Conservation (phyloP, 495 filamentous ascomycete species). For the Jackrogersella minutella region DNA sequence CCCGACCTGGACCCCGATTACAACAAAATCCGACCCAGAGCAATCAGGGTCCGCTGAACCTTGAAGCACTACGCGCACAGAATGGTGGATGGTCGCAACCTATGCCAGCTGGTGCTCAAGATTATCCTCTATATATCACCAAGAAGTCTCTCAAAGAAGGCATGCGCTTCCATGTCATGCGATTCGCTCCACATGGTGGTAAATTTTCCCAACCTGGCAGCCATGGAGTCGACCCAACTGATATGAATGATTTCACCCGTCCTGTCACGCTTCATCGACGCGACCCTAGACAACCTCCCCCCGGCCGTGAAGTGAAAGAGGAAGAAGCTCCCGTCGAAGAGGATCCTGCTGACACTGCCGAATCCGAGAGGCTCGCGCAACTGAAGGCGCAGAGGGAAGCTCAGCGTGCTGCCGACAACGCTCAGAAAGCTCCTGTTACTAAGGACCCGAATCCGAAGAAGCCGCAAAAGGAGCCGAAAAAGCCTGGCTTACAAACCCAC, state of each 20-base stretch:
- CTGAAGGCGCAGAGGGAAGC: conserved; percentile 80
- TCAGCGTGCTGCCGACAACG: conserved; percentile 80
- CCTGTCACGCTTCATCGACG: conserved; percentile 89
- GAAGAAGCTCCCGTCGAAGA: conserved; percentile 64
- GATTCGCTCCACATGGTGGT: conserved; percentile 58
- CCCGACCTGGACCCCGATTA: background rate
- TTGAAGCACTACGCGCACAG: conserved; percentile 49
- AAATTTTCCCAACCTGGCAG: conserved; percentile 44
- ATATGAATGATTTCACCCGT: conserved; percentile 83
- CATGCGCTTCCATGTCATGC: conserved; percentile 84
- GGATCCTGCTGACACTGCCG: conserved; percentile 66
- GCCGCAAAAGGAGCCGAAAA: conserved; percentile 77
- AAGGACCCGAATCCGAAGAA: conserved; percentile 63
- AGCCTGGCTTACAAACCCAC: conserved; percentile 64
- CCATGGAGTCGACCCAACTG: conserved; percentile 68
- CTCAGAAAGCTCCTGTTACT: conserved; percentile 81
- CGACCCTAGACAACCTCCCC: conserved; percentile 77
- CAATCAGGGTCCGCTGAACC: conserved; percentile 22
- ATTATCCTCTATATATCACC: conserved; percentile 80
- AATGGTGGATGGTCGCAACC: conserved; percentile 70
- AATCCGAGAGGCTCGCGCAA: conserved; percentile 67
- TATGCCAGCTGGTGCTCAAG: conserved; percentile 60
- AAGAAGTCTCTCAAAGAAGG: conserved; percentile 81
- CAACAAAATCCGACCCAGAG: conserved; percentile 4
- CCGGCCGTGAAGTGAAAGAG: conserved; percentile 60